A percentile compares a stretch with the other conserved stretches of the same genome.
Evolutionary conservation across 2,329 filamentous ascomycete genomes (phyloP).

Genomic region (Ophiostoma sp.): DNA sequence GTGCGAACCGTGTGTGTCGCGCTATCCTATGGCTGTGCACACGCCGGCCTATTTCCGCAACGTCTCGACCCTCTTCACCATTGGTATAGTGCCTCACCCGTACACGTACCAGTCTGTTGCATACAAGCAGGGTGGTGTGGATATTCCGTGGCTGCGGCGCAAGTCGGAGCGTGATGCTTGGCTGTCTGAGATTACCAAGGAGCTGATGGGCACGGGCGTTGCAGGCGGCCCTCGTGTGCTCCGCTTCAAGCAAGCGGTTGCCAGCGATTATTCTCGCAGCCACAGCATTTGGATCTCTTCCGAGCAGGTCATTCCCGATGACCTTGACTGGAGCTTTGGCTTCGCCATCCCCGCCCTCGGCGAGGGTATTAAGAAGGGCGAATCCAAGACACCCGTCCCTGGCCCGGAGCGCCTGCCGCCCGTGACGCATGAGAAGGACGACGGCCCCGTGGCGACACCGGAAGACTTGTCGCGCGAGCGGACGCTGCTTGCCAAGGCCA

Average conservation of each 20-base stretch:
- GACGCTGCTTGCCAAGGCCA: conserved; percentile 44
- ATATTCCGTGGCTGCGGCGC: conserved; percentile 60
- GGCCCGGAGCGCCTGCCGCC: conserved; percentile 53
- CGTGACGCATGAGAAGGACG: conserved; percentile 43
- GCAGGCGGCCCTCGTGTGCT: conserved; percentile 62
- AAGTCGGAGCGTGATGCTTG: conserved; percentile 71
- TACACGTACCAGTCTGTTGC: conserved; percentile 72
- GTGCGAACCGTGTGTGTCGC: conserved; percentile 68
- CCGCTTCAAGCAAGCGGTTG: conserved; percentile 75
- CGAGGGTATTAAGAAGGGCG: conserved; percentile 44
- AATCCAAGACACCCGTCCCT: conserved; percentile 53
- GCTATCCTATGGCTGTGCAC: conserved; percentile 60
- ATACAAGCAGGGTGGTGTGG: conserved; percentile 55
- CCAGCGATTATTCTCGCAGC: conserved; percentile 56
- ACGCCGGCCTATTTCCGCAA: conserved; percentile 67
- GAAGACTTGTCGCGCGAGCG: conserved; percentile 53
- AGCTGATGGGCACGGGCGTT: conserved; percentile 59
- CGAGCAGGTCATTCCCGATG: conserved; percentile 57
- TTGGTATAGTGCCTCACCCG: conserved; percentile 85
- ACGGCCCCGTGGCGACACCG: conserved; percentile 47
- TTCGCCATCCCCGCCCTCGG: conserved; percentile 64
- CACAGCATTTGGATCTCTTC: conserved; percentile 77
- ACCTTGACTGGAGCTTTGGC: conserved; percentile 85
- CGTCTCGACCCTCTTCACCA: conserved; percentile 65
- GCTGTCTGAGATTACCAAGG: conserved; percentile 65